Conservation (phyloP, 2,329 filamentous ascomycete genomes). For the Hypoxylon sp. region DNA sequence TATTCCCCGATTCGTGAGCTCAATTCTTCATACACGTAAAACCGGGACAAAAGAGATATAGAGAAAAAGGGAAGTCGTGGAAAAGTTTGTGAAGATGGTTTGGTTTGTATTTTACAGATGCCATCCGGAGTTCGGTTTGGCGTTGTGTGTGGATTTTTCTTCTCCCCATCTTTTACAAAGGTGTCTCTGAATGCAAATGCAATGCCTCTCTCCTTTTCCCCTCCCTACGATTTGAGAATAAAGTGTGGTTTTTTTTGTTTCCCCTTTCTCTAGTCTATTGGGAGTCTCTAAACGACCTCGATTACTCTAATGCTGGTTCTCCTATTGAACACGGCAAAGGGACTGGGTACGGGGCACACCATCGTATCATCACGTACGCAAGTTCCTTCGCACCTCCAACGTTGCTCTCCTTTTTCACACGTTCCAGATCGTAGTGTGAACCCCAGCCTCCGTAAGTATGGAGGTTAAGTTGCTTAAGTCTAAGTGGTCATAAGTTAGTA, state of each 20-base stretch:
- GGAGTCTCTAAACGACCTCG: slow-evolving; percentile 44
- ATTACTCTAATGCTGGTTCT: slow-evolving; percentile 49
- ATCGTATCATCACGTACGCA: no score
- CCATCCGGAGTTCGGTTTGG: not conserved
- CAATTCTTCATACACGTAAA: no score
- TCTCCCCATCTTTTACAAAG: slow-evolving; percentile 5
- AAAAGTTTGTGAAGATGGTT: not conserved
- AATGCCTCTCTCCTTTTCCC: slow-evolving; percentile 21
- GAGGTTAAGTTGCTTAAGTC: slow-evolving; percentile 47
- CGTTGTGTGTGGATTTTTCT: not conserved
- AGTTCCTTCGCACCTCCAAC: slow-evolving; percentile 36
- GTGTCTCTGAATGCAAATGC: slow-evolving; percentile 45
- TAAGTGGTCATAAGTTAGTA: slow-evolving; percentile 30
- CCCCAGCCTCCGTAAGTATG: slow-evolving; percentile 43
- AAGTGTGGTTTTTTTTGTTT: slow-evolving; percentile 38
- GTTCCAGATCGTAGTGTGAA: slow-evolving; percentile 42
- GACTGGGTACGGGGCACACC: slow-evolving; percentile 35
- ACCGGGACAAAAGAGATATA: no score
- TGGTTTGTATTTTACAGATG: not conserved
- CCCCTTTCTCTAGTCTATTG: slow-evolving; percentile 38
- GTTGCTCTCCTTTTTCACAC: slow-evolving; percentile 45
- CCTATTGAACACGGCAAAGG: slow-evolving; percentile 44
- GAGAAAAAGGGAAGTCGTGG: no score
- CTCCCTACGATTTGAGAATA: no score
- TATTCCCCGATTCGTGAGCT: no score